These are phyloP conservation scores for Cyclotella kingstonii DNA, from an alignment of 108 stramenopile genomes.

Conservation along the genomic window DNA sequence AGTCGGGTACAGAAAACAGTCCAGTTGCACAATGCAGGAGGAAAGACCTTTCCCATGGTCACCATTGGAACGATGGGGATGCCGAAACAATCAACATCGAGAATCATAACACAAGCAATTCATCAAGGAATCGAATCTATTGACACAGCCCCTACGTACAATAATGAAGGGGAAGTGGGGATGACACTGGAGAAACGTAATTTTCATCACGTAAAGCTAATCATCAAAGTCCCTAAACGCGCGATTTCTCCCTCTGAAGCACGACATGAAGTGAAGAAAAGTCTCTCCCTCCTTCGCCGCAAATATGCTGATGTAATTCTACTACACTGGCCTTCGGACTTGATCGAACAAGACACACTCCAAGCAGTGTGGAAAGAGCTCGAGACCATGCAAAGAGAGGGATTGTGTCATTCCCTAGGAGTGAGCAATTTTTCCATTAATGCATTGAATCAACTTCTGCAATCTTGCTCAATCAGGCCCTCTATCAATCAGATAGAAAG, in stretches of 20 bases:
- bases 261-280: constrained; percentile 44
- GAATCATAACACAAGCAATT: constrained; percentile 40
- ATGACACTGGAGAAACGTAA: constrained; percentile 30
- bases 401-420: constrained; percentile 54
- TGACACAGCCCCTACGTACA: constrained; percentile 86
- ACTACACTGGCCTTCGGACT: constrained; percentile 82
- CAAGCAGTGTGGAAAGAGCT: constrained; percentile 70
- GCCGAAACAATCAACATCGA: constrained; percentile 34
- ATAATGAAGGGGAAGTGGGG: constrained; percentile 71
- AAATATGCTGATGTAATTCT: constrained; percentile 57
- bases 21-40: constrained; percentile 14
- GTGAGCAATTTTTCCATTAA: constrained; percentile 73
- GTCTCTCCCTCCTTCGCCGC: constrained; percentile 42
- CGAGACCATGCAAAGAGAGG: constrained; percentile 57
- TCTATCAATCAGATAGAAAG: constrained; percentile 83
- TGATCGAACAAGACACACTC: constrained; percentile 52
- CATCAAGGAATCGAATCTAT: constrained; percentile 47
- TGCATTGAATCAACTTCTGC: constrained; percentile 55
- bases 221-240: constrained; percentile 78
- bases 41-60: constrained; percentile 45
- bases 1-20: constrained; percentile 2
- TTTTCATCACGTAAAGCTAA: constrained; percentile 19
- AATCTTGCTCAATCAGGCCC: constrained; percentile 49
- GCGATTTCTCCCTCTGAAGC: constrained; percentile 58
- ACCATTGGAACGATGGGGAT: constrained; percentile 70